These are phyloP conservation scores for Colletotrichum graminicola DNA, from an alignment of 2,329 filamentous ascomycete genomes.

Conservation along the genomic window DNA sequence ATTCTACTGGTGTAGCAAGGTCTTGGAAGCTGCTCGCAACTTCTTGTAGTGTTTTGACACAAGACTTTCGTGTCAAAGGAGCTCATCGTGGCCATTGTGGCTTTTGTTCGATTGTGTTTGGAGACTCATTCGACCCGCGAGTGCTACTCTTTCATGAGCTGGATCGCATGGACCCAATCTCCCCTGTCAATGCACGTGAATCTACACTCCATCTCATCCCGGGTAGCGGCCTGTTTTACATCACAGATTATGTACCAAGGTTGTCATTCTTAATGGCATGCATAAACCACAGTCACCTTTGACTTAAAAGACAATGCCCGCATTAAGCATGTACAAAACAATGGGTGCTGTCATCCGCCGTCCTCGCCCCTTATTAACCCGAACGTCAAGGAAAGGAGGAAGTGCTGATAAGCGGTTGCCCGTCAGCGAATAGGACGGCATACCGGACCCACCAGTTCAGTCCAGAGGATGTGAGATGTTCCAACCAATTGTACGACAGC, in stretches of 20 bases:
- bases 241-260: too few relatives aligned
- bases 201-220: slow-evolving; percentile 10
- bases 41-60: background rate
- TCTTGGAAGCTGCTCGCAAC: slow-evolving; percentile 9
- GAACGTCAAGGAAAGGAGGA: slow-evolving; percentile 6
- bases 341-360: too few relatives aligned
- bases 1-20: background rate
- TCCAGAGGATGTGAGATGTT: background rate
- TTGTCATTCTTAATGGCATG: background rate
- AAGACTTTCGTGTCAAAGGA: background rate
- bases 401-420: background rate
- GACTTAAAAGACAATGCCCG: background rate
- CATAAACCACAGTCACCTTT: background rate
- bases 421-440: slow-evolving; percentile 20
- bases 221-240: background rate
- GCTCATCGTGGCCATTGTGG: background rate
- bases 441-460: background rate
- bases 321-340: background rate
- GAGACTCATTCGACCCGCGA: background rate
- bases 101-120: background rate
- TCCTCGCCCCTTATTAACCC: background rate
- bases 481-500: slow-evolving; percentile 21
- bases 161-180: too few relatives aligned
- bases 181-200: background rate
- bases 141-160: background rate